Evolutionary conservation across 1,139 yeast genomes (phyloP).

Genomic region (Magnusiomyces suaveolens): DNA sequence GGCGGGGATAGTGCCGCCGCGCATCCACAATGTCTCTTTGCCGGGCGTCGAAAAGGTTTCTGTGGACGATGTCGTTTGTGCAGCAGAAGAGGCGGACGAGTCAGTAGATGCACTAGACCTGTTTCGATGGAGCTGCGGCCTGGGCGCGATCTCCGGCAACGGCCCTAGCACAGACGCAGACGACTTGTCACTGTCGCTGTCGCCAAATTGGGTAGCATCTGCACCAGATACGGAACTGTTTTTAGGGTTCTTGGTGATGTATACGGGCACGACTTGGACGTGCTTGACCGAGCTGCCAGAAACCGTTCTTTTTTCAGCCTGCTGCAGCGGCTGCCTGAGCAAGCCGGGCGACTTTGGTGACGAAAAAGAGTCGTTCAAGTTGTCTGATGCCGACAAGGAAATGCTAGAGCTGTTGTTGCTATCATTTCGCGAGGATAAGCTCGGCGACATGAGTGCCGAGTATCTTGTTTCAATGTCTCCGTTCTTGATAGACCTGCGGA

Average conservation of each 20-base stretch:
- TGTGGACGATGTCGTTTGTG: not conserved
- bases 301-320: no score
- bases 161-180: not conserved
- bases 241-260: not conserved
- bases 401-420: no score
- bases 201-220: not conserved
- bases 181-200: not conserved
- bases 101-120: slow-evolving; percentile 15
- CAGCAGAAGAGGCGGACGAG: slow-evolving; percentile 17
- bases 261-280: not conserved
- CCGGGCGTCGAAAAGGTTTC: slow-evolving; percentile 14
- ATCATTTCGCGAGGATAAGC: no score
- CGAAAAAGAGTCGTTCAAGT: no score
- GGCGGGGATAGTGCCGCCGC: slow-evolving; percentile 1
- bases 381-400: no score
- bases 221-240: no score
- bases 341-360: no score
- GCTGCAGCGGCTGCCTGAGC: no score
- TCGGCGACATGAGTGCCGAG: slow-evolving; percentile 12
- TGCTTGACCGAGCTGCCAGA: not conserved
- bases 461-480: slow-evolving; percentile 16
- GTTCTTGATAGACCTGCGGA: slow-evolving; percentile 15
- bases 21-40: slow-evolving; percentile 17
- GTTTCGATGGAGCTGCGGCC: not conserved
- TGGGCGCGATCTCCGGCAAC: not conserved